Evolutionary conservation across 2,329 filamentous ascomycete genomes (phyloP), one percentile per base, ranked within the genome.

Genomic region (Penicillium sp.): DNA sequence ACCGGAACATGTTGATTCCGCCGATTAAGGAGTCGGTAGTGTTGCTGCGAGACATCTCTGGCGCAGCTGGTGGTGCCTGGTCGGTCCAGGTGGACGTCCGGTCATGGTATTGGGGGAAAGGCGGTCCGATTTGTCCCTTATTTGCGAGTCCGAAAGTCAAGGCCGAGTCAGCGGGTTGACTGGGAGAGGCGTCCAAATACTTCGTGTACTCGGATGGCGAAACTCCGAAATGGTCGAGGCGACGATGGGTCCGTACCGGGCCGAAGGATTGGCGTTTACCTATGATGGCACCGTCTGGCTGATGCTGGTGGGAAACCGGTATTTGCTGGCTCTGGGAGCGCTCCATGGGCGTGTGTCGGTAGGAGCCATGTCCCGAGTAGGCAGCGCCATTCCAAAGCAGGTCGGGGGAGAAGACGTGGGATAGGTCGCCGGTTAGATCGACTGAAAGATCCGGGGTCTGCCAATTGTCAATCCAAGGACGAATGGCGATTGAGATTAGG

Each of bases 11-110:
- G 54, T 64, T 64, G 55, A 75, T 60, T 43, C 65, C 66, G 52
- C 69, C 68, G 51, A 69, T 70, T 42, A 75, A 56, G 31, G 70
- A 69, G 54, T 75, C 72, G 55, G 71, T 69, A 29, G 72, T 75
- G 38, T 65, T 64, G 55, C 66, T 73, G 54, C 72, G 67, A 54
- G 64, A 70, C 72, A 75, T 75, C 51, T 72, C 66, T 46, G 68
- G 64, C 35, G 68, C 61, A 32, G 62, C 57, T 24, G 60, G 49
- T 22, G 62, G 58, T 31, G 64, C 53, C 39, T 58, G 58, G 49
- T 67, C 63, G 45, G 61, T 54, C 57, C 45, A 34, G 35, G 53
- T 46, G 33, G 52, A 48, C 17, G 57, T 53, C 53, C 55, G 56
- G 53, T 54, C 55, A 45, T 45, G 29, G 6, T 54, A 43, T 17